These are phyloP conservation scores for Ustilago loliicola DNA, from an alignment of 1,284 basidiomycete species.

Conservation along the genomic window DNA sequence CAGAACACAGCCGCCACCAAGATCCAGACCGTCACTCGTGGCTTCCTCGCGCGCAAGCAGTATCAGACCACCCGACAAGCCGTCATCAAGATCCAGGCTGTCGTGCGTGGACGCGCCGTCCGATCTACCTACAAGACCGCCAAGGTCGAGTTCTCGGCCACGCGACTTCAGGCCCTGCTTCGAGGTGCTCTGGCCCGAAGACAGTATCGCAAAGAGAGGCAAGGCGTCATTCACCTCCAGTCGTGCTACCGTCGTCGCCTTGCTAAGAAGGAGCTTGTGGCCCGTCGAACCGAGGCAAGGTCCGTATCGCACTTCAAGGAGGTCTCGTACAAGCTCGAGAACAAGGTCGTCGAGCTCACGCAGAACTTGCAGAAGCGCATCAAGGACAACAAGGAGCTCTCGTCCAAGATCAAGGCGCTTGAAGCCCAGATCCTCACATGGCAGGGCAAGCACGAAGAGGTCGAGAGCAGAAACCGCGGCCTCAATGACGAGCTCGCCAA, in stretches of 20 bases:
- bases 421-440: constrained; percentile 88
- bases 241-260: constrained; percentile 90
- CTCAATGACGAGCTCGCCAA: constrained; percentile 80
- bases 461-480: constrained; percentile 82
- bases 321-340: constrained; percentile 97
- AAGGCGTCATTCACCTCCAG: constrained; percentile 86
- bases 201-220: constrained; percentile 78
- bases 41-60: constrained; percentile 80
- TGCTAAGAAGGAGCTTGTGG: constrained; percentile 86
- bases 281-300: constrained; percentile 88
- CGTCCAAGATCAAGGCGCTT: constrained; percentile 80
- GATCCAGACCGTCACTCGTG: constrained; percentile 81
- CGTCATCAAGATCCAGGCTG: constrained; percentile 83
- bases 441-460: constrained; percentile 88
- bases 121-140: constrained; percentile 78
- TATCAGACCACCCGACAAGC: constrained; percentile 79
- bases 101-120: constrained; percentile 83
- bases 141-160: constrained; percentile 79
- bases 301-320: constrained; percentile 99
- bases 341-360: constrained; percentile 99
- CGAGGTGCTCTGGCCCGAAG: constrained; percentile 83
- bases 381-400: constrained; percentile 90
- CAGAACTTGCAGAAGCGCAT: constrained; percentile 93
- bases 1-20: constrained; percentile 81
- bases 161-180: constrained; percentile 84